phyloP scores from a whole-genome alignment of 2,329 filamentous ascomycete genomes.

The Pseudogymnoascus sp. region DNA sequence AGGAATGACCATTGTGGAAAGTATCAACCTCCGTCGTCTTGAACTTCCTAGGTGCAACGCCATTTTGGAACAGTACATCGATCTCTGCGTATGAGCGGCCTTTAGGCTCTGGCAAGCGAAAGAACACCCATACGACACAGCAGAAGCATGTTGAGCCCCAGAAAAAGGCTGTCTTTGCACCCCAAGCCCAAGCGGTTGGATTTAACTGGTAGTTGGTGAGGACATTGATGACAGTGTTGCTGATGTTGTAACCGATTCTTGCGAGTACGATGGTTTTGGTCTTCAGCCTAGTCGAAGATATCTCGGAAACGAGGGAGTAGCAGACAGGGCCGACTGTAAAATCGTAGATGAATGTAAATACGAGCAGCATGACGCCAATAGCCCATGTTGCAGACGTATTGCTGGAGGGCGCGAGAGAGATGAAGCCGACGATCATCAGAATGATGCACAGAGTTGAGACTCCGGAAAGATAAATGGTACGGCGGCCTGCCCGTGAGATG shows the following conservation, averaged over 20 bases:
- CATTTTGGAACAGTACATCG: slow-evolving; percentile 36
- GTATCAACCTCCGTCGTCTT: background rate
- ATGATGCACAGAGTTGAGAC: slow-evolving; percentile 19
- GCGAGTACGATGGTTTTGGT: slow-evolving; percentile 34
- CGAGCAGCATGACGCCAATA: slow-evolving; percentile 29
- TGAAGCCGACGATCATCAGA: slow-evolving; percentile 38
- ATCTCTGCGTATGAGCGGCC: slow-evolving; percentile 39
- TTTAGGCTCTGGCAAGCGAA: slow-evolving; percentile 35
- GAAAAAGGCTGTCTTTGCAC: slow-evolving; percentile 34
- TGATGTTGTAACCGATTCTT: slow-evolving; percentile 32
- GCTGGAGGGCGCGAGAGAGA: slow-evolving; percentile 31
- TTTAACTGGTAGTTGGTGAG: slow-evolving; percentile 31
- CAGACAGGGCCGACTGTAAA: slow-evolving; percentile 32
- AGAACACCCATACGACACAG: slow-evolving; percentile 32
- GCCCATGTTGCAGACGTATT: slow-evolving; percentile 36
- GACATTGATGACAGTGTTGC: slow-evolving; percentile 28
- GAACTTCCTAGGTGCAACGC: slow-evolving; percentile 26
- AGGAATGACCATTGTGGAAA: background rate
- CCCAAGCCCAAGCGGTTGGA: slow-evolving; percentile 32
- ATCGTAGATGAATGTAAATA: slow-evolving; percentile 33
- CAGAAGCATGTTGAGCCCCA: slow-evolving; percentile 33
- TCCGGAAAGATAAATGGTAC: background rate
- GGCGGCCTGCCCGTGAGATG: background rate
- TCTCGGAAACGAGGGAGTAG: slow-evolving; percentile 36
- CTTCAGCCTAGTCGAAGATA: slow-evolving; percentile 33